Evolutionary conservation across 768 basidiomycete species (phyloP), one percentile per base, ranked within the genome.

Genomic region (Mycena belliarum): DNA sequence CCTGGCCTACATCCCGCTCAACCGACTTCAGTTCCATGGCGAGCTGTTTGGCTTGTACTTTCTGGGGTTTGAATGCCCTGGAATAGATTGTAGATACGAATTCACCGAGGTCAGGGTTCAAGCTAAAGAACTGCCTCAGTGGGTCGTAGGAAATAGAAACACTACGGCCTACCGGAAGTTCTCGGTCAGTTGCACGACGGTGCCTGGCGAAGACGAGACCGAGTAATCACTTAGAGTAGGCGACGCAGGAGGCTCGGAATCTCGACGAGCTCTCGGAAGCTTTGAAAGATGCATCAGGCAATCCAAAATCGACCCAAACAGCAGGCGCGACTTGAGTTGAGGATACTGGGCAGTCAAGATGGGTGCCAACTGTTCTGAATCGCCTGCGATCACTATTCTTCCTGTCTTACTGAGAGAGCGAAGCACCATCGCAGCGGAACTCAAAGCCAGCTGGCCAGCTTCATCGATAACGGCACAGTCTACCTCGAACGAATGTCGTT

Each of bases 81-180:
- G 76, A 73, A 60, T 83, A 83, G 24, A 82, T 83, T 0, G 78
- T 81, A 0, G 79, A 77, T 5, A 83, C 76, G 59, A 82, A 83
- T 49, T 79, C 78, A n/a, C 79, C 79, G 10, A 83, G 69, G 55
- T 83, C 81, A 3, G 79, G 76, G 55, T 82, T 83, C 43, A 83
- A 66, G 42, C 80, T 82, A 46, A 1, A 40, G 28, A 21, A 41
- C 5, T 41, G 7, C 20, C 2, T 51, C 25, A 51, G 20, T 38
- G 21, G 49, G 24, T 12, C 24, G 51, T 38, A n/a, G 58, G 6
- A 16, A 48, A 26, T 26, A 26, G 21, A 16, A 15, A 18, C 21
- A 29, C 2, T 37, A n/a, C 10, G 33, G 55, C 68, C 9, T 50
- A 79, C 79, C 80, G 69, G 63, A 82, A 83, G 54, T 81, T 82